Base-by-base conservation (phyloP, 2,329 filamentous ascomycete genomes). In the Epichloe uncinata region DNA sequence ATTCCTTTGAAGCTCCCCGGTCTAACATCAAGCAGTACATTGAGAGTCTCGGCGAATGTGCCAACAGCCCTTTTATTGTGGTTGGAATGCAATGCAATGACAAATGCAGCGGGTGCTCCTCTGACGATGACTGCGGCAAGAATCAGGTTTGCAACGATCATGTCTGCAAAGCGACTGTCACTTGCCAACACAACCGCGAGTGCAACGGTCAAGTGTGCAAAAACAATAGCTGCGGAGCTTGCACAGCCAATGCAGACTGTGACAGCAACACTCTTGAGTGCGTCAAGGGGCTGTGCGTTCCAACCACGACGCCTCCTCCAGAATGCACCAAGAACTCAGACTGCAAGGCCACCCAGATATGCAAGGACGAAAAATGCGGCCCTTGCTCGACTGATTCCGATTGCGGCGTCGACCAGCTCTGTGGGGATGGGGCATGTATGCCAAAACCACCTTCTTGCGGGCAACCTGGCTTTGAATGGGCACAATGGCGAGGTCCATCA, bases 401-500 rank as follows among this genome's bases (percentile, higher is more conserved):
- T 9, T 53, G 51, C 37, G 45, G 49, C 18, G 20, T 40, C 20
- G 45, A 42, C 13, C 36, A 51, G 42, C 8, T 53, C 20, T 53
- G 51, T 15, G 47, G 51, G 11, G 35, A 47, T 26, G 51, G 49
- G 12, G n/a, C 37, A 16, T 53, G 51, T 37, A 50, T 47, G 37
- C 51, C 51, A 33, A 50, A 51, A 18, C 51, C 51, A 18, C 51
- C 51, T 6, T 51, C 49, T 20, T 53, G 51, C 49, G 51, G 51
- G 30, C 49, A 53, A 41, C 49, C 49, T 48, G 51, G 51, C 38
- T 53, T 53, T 35, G 51, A 51, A 43, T 53, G 51, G 51, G 51
- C 51, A 47, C 45, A 53, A 35, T 53, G 51, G 51, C 41, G 49
- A 38, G 51, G 51, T 8, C 51, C 51, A 4, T 34, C 33, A 16